A percentile compares a stretch with the other conserved stretches of the same genome.
Conservation (phyloP, 495 filamentous ascomycete species). For the Elaphomyces granulatus region DNA sequence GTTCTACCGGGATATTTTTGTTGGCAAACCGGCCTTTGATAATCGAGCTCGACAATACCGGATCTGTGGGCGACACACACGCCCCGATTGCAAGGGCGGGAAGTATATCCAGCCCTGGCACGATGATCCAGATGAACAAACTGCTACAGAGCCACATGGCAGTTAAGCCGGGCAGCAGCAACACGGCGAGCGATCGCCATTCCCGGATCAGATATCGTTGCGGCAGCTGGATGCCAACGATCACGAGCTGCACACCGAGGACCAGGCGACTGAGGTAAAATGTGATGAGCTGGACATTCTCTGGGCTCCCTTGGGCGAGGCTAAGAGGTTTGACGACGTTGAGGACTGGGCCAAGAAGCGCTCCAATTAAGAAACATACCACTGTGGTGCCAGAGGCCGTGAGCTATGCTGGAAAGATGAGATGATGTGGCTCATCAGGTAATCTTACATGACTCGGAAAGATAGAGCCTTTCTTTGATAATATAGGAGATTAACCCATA, state of each 20-base stretch:
- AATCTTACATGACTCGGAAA: background rate
- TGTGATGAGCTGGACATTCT: conserved; percentile 38
- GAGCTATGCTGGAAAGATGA: conserved; percentile 53
- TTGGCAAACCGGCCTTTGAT: conserved; percentile 73
- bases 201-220: conserved; percentile 51
- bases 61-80: conserved; percentile 68
- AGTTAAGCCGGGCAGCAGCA: conserved; percentile 63
- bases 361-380: conserved; percentile 11
- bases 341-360: conserved; percentile 13
- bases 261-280: conserved; percentile 61
- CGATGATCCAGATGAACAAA: conserved; percentile 50
- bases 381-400: conserved; percentile 65
- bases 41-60: conserved; percentile 57
- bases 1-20: conserved; percentile 51
- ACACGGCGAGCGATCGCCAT: conserved; percentile 49
- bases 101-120: conserved; percentile 47
- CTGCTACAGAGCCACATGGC: conserved; percentile 58
- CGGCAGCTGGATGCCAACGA: conserved; percentile 63
- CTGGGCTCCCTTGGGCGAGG: conserved; percentile 40
- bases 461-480: background rate
- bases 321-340: conserved; percentile 50
- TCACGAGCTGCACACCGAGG: conserved; percentile 61
- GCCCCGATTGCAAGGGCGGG: conserved; percentile 55
- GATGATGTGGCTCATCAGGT: conserved; percentile 14
- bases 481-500: conserved; percentile 55